Percentiles rank a stretch among this genome's conserved stretches.
Conservation (phyloP, 768 basidiomycete species). For the Calocybe indica region DNA sequence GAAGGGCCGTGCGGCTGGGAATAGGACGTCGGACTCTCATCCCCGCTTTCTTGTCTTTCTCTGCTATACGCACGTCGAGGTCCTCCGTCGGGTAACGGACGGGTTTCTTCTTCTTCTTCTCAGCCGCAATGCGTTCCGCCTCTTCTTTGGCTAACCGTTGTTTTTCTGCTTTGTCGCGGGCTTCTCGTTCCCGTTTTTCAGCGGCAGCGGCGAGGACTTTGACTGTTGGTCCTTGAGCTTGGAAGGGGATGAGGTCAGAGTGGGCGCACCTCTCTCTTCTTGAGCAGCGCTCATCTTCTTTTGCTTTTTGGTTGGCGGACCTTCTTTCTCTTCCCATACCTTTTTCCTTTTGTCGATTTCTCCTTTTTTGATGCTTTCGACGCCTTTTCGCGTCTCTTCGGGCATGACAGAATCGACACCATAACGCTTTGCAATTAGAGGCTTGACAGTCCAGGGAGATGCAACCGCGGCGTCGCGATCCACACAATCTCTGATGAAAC, state of each 20-base stretch:
- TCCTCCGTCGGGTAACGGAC: conserved; percentile 93
- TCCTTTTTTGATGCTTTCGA: conserved; percentile 75
- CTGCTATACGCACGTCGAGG: conserved; percentile 71
- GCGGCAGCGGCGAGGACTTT: conserved; percentile 26
- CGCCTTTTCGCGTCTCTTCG: conserved; percentile 73
- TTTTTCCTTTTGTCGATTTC: conserved; percentile 94
- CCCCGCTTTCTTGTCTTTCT: conserved; percentile 81
- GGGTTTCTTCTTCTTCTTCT: conserved; percentile 86
- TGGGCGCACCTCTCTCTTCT: conserved; percentile 61
- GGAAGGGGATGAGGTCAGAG: conserved; percentile 5
- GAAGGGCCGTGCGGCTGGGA: conserved; percentile 54
- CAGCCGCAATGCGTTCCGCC: conserved; percentile 62
- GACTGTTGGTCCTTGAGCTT: conserved; percentile 17
- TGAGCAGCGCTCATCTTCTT: conserved; percentile 71
- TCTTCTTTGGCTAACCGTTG: conserved; percentile 63
- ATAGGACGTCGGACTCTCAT: conserved; percentile 61
- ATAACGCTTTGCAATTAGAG: conserved; percentile 75
- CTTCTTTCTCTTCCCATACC: conserved; percentile 84
- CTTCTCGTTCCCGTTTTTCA: conserved; percentile 66
- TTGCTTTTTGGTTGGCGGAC: conserved; percentile 74
- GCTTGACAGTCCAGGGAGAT: conserved; percentile 95
- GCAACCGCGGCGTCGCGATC: conserved; percentile 89
- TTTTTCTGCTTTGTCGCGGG: conserved; percentile 62
- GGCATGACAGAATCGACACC: conserved; percentile 84
- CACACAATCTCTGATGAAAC: conserved; percentile 94